These are phyloP conservation scores for Rhizomucor pusillus DNA, from an alignment of 371 early-diverging fungal genomes.

Conservation along the genomic window DNA sequence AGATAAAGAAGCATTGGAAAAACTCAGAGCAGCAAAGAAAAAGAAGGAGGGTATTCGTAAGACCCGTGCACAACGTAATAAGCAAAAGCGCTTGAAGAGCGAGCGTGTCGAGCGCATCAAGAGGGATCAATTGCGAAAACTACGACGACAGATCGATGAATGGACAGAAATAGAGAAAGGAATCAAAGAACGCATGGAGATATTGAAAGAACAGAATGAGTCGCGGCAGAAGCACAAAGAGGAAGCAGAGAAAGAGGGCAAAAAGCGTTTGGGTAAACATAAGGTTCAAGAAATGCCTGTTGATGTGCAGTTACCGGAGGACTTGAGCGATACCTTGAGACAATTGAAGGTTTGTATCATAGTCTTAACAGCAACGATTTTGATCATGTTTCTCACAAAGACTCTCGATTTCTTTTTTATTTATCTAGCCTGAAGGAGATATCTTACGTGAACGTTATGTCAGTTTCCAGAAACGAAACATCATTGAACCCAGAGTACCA, in stretches of 20 bases:
- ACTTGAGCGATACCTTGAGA: slow-evolving; percentile 56
- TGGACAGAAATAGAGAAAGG: slow-evolving; percentile 49
- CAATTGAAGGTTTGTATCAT: slow-evolving; percentile 44
- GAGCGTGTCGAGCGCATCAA: slow-evolving; percentile 16
- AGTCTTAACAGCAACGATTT: too few relatives aligned
- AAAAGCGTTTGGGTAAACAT: slow-evolving; percentile 49
- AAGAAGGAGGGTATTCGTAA: slow-evolving; percentile 41
- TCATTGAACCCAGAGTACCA: slow-evolving; percentile 81
- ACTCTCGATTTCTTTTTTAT: background rate
- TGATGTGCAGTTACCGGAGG: slow-evolving; percentile 59
- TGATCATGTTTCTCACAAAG: too few relatives aligned
- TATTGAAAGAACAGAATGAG: slow-evolving; percentile 34
- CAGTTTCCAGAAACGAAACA: slow-evolving; percentile 80
- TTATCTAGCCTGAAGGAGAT: slow-evolving; percentile 83
- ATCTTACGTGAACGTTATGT: slow-evolving; percentile 78
- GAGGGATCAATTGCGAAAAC: slow-evolving; percentile 49
- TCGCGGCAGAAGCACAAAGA: slow-evolving; percentile 39
- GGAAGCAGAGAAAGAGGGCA: slow-evolving; percentile 44
- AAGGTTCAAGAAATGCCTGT: slow-evolving; percentile 44
- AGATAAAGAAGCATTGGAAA: background rate
- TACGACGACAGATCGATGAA: slow-evolving; percentile 56
- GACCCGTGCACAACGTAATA: slow-evolving; percentile 37
- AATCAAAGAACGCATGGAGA: slow-evolving; percentile 34
- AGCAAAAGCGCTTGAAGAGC: slow-evolving; percentile 20
- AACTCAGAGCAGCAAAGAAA: background rate